Conservation (phyloP, 306 rosid genomes). For the Gastrolobium bilobum region DNA sequence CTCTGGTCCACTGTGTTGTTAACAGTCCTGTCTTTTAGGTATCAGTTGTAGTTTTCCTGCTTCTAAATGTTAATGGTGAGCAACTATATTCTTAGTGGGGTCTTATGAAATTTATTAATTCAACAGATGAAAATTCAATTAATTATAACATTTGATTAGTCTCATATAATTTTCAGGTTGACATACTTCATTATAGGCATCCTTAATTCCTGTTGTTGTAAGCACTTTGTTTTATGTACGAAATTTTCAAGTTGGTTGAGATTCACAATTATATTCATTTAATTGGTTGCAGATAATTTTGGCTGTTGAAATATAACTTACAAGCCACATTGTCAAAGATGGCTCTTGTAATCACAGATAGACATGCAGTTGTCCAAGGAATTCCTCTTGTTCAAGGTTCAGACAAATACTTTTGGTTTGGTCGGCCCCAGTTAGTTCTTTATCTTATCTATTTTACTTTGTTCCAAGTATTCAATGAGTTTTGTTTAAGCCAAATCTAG, state of each 20-base stretch:
- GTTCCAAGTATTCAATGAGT: slow-evolving; percentile 75
- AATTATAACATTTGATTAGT: slow-evolving; percentile 6
- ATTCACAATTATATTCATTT: slow-evolving; percentile 23
- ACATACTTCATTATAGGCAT: slow-evolving; percentile 77
- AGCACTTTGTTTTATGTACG: slow-evolving; percentile 45
- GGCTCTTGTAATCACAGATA: slow-evolving; percentile 89
- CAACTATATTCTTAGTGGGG: slow-evolving; percentile 25
- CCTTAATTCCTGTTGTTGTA: slow-evolving; percentile 75
- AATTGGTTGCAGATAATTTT: slow-evolving; percentile 75
- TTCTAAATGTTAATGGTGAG: slow-evolving; percentile 78
- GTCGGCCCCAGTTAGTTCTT: slow-evolving; percentile 86
- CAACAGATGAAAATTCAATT: slow-evolving; percentile 11
- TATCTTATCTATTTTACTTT: slow-evolving; percentile 92
- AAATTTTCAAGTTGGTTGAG: slow-evolving; percentile 18
- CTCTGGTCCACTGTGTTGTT: slow-evolving; percentile 34
- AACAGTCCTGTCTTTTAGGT: slow-evolving; percentile 94
- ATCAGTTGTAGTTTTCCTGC: slow-evolving; percentile 79
- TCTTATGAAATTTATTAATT: slow-evolving; percentile 11
- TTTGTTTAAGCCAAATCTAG: slow-evolving; percentile 14
- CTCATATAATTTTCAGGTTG: slow-evolving; percentile 67
- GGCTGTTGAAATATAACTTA: slow-evolving; percentile 86
- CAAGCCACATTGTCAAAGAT: slow-evolving; percentile 84
- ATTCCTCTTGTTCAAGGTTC: slow-evolving; percentile 96
- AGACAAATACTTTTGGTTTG: slow-evolving; percentile 91
- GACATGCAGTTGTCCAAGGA: slow-evolving; percentile 91